Conservation (phyloP, 2,329 filamentous ascomycete genomes). For the Curvularia sp. region DNA sequence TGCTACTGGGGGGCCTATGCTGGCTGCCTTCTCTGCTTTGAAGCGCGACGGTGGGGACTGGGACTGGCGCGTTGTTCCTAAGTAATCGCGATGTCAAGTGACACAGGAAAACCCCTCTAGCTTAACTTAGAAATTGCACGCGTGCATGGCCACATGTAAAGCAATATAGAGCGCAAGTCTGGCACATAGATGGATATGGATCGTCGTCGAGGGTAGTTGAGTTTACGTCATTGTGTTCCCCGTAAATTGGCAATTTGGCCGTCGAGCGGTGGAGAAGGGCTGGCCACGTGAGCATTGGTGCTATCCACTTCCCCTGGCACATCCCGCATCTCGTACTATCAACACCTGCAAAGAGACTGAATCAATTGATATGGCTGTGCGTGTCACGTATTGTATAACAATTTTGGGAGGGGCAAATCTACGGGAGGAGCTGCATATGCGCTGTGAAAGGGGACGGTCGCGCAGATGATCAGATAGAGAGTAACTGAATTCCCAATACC, state of each 20-base stretch:
- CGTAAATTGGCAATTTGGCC: conserved; percentile 13
- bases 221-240: background rate
- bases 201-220: conserved; percentile 12
- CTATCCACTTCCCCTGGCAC: conserved; percentile 14
- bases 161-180: conserved; percentile 15
- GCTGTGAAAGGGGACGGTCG: conserved; percentile 1
- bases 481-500: conserved; percentile 1
- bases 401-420: conserved; percentile 8
- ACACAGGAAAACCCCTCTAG: conserved; percentile 9
- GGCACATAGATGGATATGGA: conserved; percentile 15
- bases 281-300: conserved; percentile 20
- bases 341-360: conserved; percentile 13
- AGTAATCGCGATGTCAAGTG: conserved; percentile 12
- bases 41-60: background rate
- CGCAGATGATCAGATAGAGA: conserved; percentile 12
- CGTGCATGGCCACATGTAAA: conserved; percentile 21
- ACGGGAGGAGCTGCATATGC: background rate
- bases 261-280: conserved; percentile 18
- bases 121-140: conserved; percentile 23
- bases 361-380: conserved; percentile 11
- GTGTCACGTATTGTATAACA: conserved; percentile 8
- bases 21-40: background rate
- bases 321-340: conserved; percentile 5
- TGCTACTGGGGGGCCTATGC: background rate
- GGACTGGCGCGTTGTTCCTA: conserved; percentile 12